Evolutionary conservation across 306 rosid genomes (phyloP).

Genomic region (Begonia loranthoides): DNA sequence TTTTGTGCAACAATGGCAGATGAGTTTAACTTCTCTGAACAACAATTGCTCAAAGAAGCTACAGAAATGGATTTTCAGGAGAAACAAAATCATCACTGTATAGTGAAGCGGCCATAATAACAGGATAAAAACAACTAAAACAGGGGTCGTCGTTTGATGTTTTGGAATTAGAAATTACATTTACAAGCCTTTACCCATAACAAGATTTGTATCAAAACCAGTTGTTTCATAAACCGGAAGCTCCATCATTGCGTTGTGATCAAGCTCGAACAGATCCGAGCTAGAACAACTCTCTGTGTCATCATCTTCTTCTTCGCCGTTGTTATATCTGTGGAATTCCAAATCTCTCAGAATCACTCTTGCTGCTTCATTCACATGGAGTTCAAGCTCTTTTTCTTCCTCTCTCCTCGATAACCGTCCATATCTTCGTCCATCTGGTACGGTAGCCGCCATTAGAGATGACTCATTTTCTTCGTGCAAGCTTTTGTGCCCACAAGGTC

Average conservation of each 20-base stretch:
- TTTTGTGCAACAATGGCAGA: too few relatives aligned
- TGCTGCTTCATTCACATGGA: constrained; percentile 22
- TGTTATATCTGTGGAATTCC: constrained; percentile 18
- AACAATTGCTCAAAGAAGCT: too few relatives aligned
- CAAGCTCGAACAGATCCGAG: constrained; percentile 83
- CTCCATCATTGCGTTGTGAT: constrained; percentile 42
- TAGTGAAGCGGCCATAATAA: too few relatives aligned
- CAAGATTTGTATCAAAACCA: constrained; percentile 41
- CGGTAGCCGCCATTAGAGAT: not conserved
- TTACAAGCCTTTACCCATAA: constrained; percentile 38
- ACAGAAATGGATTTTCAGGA: too few relatives aligned
- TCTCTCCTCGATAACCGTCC: too few relatives aligned
- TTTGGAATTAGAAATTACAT: constrained; percentile 13
- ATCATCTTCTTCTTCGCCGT: not conserved
- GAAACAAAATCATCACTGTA: too few relatives aligned
- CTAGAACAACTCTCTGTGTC: constrained; percentile 57
- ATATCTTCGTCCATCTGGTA: not conserved
- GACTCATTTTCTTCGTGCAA: constrained; percentile 25
- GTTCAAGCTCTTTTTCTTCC: too few relatives aligned
- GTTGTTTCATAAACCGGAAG: constrained; percentile 84
- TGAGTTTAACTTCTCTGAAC: too few relatives aligned
- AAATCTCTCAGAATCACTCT: constrained; percentile 43
- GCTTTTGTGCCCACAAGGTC: constrained; percentile 47
- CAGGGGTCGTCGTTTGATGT: too few relatives aligned
- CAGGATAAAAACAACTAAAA: too few relatives aligned